phyloP scores from a whole-genome alignment of 2,329 filamentous ascomycete genomes.

The Ceratocystis colombiana region DNA sequence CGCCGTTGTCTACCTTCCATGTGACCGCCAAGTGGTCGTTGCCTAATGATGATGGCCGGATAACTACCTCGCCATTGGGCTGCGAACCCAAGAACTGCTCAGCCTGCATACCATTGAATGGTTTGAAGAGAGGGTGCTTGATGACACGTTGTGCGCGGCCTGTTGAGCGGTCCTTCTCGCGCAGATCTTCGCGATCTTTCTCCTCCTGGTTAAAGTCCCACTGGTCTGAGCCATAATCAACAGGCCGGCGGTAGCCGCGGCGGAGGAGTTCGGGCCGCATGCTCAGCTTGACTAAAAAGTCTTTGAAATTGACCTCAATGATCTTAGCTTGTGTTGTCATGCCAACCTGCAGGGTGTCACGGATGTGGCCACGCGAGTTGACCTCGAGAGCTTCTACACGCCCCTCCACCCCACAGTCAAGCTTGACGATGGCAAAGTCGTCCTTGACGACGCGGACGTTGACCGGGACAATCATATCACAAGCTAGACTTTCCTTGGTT shows the following conservation, averaged over 20 bases:
- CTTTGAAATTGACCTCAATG: slow-evolving; percentile 74
- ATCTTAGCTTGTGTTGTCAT: slow-evolving; percentile 87
- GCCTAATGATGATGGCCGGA: slow-evolving; percentile 89
- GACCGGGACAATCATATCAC: slow-evolving; percentile 88
- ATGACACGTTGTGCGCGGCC: slow-evolving; percentile 88
- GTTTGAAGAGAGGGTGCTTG: slow-evolving; percentile 92
- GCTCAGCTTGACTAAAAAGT: slow-evolving; percentile 72
- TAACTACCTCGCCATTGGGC: slow-evolving; percentile 79
- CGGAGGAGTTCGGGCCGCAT: slow-evolving; percentile 63
- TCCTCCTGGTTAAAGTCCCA: slow-evolving; percentile 82
- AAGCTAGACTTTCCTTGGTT: slow-evolving; percentile 68
- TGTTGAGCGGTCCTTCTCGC: slow-evolving; percentile 75
- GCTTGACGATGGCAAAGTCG: slow-evolving; percentile 83
- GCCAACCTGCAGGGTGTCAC: slow-evolving; percentile 63
- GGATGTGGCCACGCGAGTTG: slow-evolving; percentile 59
- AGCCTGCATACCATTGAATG: slow-evolving; percentile 84
- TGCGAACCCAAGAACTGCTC: slow-evolving; percentile 88
- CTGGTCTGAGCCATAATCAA: slow-evolving; percentile 64
- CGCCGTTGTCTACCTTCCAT: slow-evolving; percentile 91
- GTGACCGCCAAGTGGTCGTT: slow-evolving; percentile 92
- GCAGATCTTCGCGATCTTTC: slow-evolving; percentile 69
- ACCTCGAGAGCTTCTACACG: slow-evolving; percentile 75
- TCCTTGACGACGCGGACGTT: slow-evolving; percentile 80
- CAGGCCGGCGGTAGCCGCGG: slow-evolving; percentile 56
- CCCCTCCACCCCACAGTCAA: slow-evolving; percentile 91